phyloP scores from a whole-genome alignment of 768 basidiomycete genomes.

The Lactarius tabidus region DNA sequence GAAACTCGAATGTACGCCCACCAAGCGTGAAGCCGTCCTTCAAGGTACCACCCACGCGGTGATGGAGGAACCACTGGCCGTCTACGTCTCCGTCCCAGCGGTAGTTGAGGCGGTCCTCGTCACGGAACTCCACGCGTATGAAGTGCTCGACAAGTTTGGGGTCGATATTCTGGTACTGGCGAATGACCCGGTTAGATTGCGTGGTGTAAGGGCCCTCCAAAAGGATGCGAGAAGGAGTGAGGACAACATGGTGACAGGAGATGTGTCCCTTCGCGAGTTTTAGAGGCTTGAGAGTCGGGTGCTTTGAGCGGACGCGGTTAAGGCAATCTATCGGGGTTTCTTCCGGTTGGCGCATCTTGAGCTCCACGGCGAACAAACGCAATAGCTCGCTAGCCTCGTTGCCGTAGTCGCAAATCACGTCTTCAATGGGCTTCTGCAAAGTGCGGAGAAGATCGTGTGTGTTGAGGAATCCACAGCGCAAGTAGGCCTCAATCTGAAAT shows the following conservation, averaged over 20 bases:
- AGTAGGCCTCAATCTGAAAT: constrained; percentile 71
- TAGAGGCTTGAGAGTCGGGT: constrained; percentile 24
- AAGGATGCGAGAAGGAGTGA: constrained; percentile 70
- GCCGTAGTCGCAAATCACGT: constrained; percentile 35
- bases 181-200: constrained; percentile 79
- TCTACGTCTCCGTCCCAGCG: constrained; percentile 69
- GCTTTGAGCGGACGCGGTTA: constrained; percentile 33
- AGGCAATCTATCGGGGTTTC: constrained; percentile 47
- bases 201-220: constrained; percentile 73
- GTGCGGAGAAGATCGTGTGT: constrained; percentile 48
- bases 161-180: constrained; percentile 41
- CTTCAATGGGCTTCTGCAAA: constrained; percentile 43
- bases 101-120: constrained; percentile 74
- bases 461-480: constrained; percentile 59
- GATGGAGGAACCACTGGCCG: constrained; percentile 47
- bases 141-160: constrained; percentile 60
- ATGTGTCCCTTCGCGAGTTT: constrained; percentile 42
- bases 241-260: constrained; percentile 68
- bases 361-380: constrained; percentile 47
- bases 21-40: constrained; percentile 66
- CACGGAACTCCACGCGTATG: constrained; percentile 78
- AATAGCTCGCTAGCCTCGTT: constrained; percentile 45
- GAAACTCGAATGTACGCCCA: constrained; percentile 69
- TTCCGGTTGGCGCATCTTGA: constrained; percentile 43
- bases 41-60: constrained; percentile 35